Evolutionary conservation across 108 stramenopile species (phyloP).

Genomic region (Cylindrotheca closterium): DNA sequence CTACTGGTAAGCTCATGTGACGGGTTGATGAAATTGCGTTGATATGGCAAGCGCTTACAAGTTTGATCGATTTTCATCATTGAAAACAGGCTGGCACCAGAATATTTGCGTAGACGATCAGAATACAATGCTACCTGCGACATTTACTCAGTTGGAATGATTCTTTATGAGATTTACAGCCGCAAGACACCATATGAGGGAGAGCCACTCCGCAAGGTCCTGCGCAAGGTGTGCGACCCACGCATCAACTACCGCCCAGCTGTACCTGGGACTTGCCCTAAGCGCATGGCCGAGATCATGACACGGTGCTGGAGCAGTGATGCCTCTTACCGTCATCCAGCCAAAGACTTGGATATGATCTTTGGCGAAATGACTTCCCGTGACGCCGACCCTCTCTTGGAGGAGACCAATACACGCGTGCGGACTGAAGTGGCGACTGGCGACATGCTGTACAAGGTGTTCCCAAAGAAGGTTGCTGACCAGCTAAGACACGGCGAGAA

Average conservation of each 20-base stretch:
- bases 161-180: conserved; percentile 54
- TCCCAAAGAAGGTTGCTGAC: conserved; percentile 58
- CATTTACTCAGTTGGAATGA: conserved; percentile 60
- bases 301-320: conserved; percentile 22
- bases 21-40: no score
- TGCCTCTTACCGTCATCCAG: conserved; percentile 18
- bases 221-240: conserved; percentile 23
- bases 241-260: conserved; percentile 29
- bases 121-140: conserved; percentile 47
- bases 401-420: neutral
- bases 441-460: conserved; percentile 35
- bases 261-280: conserved; percentile 13
- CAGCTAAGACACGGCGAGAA: conserved; percentile 38
- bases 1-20: neutral
- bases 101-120: conserved; percentile 47
- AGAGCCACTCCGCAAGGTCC: conserved; percentile 34
- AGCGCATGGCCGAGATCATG: conserved; percentile 15
- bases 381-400: conserved; percentile 4
- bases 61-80: neutral
- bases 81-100: conserved; percentile 83
- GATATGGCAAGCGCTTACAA: neutral
- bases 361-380: conserved; percentile 3
- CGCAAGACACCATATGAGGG: conserved; percentile 49
- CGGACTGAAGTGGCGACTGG: neutral
- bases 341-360: conserved; percentile 20